A percentile compares a stretch with the other conserved stretches of the same genome.
Evolutionary conservation across 768 basidiomycete species (phyloP).

Genomic region (Leccinum aurantiacum): DNA sequence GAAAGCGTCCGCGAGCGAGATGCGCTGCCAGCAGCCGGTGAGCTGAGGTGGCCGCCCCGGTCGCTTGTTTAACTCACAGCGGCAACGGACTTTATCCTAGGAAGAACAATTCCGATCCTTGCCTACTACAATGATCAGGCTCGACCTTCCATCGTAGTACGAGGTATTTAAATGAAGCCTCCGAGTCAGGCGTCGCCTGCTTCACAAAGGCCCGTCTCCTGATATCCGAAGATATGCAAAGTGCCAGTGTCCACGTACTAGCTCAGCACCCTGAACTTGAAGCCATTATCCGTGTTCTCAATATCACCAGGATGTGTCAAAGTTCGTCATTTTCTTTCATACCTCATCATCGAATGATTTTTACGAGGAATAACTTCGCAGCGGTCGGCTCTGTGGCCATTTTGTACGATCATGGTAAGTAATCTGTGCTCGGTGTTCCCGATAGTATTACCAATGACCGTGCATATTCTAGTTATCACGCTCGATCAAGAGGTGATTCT

Average conservation of each 20-base stretch:
- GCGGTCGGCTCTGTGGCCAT: background rate
- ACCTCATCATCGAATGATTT: background rate
- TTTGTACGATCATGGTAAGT: slow-evolving; percentile 2
- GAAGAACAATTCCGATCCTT: too few relatives aligned
- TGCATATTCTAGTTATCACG: slow-evolving; percentile 6
- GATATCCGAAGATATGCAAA: background rate
- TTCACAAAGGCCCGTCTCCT: background rate
- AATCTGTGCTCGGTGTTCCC: background rate
- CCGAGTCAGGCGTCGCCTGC: background rate
- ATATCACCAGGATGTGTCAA: background rate
- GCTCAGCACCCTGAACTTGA: background rate
- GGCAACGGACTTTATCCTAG: too few relatives aligned
- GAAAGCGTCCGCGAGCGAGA: too few relatives aligned
- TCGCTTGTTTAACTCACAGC: too few relatives aligned
- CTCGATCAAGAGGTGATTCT: background rate
- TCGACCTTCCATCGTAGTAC: background rate
- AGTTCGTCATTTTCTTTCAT: background rate
- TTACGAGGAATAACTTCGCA: background rate
- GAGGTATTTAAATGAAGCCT: background rate
- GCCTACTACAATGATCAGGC: too few relatives aligned
- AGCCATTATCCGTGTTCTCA: background rate
- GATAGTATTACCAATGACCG: background rate
- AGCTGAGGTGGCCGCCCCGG: too few relatives aligned
- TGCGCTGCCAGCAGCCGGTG: too few relatives aligned
- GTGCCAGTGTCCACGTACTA: background rate